A percentile compares a stretch with the other conserved stretches of the same genome.
Evolutionary conservation across 2,329 filamentous ascomycete genomes (phyloP).

Genomic region (Colletotrichum aenigma): DNA sequence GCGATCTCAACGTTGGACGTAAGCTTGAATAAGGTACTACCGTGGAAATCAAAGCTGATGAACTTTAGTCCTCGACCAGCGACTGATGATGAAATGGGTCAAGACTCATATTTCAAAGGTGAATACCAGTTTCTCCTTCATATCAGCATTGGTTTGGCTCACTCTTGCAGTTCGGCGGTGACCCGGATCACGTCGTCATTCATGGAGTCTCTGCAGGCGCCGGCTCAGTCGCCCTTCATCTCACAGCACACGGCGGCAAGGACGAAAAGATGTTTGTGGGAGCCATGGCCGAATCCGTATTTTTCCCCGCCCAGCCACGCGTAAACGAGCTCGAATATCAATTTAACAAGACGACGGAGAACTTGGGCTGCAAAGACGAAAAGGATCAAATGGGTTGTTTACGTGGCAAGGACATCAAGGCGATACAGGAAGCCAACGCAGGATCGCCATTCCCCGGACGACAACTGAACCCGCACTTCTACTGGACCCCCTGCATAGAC

Average conservation of each 20-base stretch:
- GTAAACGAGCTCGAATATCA: slow-evolving; percentile 52
- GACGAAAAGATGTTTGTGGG: slow-evolving; percentile 51
- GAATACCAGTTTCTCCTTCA: neutral
- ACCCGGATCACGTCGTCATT: slow-evolving; percentile 63
- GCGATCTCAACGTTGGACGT: slow-evolving; percentile 63
- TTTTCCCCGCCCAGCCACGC: slow-evolving; percentile 52
- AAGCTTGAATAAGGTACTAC: fast-evolving
- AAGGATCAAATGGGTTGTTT: slow-evolving; percentile 46
- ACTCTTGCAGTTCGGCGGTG: slow-evolving; percentile 55
- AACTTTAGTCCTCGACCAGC: slow-evolving; percentile 59
- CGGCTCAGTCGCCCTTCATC: slow-evolving; percentile 59
- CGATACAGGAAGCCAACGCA: slow-evolving; percentile 45
- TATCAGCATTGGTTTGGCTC: neutral
- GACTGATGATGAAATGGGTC: slow-evolving; percentile 65
- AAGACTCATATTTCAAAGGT: slow-evolving; percentile 59
- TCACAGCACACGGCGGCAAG: slow-evolving; percentile 50
- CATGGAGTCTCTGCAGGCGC: slow-evolving; percentile 67
- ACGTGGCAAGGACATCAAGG: slow-evolving; percentile 33
- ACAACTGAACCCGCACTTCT: slow-evolving; percentile 42
- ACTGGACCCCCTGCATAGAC: slow-evolving; percentile 57
- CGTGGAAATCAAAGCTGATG: neutral
- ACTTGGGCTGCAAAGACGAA: slow-evolving; percentile 38
- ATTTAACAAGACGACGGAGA: slow-evolving; percentile 40
- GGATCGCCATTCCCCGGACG: slow-evolving; percentile 44
- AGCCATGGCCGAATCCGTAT: slow-evolving; percentile 51